Base-by-base conservation (phyloP, 2,329 filamentous ascomycete species). In the Aspergillus pseudoglaucus region DNA sequence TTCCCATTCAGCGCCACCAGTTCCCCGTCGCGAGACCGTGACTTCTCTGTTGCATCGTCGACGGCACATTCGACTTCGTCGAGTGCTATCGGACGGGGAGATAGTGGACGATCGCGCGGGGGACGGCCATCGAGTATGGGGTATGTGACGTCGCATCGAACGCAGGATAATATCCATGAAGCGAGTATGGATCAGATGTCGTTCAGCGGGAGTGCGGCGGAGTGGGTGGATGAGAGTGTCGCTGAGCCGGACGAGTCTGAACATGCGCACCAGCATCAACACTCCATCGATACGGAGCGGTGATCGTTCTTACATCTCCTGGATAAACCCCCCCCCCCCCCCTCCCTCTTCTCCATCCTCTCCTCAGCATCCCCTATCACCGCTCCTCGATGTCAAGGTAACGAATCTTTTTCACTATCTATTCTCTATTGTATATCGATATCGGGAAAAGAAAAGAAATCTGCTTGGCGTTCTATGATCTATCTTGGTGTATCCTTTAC, bases 111-210 rank as follows among this genome's bases (percentile, higher is more conserved):
- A 47, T 23, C 51, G 27, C 53, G 59, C 30, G 42, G 56, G 49
- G 60, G 62, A 45, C 67, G 74, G 39, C 74, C 74, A 0, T 74
- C 73, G 6, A 75, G 74, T 45, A 60, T 78, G 63, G 75, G 75
- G 0, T 76, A 73, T 47, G 75, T 78, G 9, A 66, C 70, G 8
- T 70, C 75, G 49, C 67, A 75, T 55, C 70, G 74, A 30, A 70
- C 73, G 3, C 70, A 67, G 46, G 74, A 77, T 44, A 69, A 75
- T 49, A 75, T 77, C 30, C 70, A 73, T 47, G 65, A 71, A 44
- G 61, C 64, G 20, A 68, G 64, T 53, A 61, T 66, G 15, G 64
- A 70, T 30, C 57, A 65, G 45, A 56, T 62, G 4, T 64, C 66
- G 9, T 63, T 71, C 27, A 59, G 65, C 6, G 71, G 71, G 9